These are phyloP conservation scores for Candolleomyces aberdarensis DNA, from an alignment of 768 basidiomycete genomes.

Conservation along the genomic window DNA sequence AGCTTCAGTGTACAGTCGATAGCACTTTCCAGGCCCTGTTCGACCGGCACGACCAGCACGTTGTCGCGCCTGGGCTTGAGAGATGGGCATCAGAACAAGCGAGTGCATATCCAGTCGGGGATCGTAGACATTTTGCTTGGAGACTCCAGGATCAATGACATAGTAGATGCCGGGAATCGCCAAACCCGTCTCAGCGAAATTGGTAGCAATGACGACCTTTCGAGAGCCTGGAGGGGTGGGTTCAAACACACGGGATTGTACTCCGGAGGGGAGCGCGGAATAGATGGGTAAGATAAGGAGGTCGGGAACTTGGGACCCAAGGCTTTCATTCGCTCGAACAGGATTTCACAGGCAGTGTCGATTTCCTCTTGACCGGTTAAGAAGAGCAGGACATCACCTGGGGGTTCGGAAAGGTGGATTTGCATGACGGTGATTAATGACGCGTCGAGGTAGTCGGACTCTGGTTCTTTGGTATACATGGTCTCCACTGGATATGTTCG, in stretches of 20 bases:
- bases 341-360: conserved; percentile 94
- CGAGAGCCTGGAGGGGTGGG: conserved; percentile 97
- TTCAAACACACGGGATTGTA: conserved; percentile 97
- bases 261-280: conserved; percentile 95
- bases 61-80: conserved; percentile 96
- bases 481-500: conserved; percentile 98
- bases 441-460: conserved; percentile 95
- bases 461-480: conserved; percentile 98
- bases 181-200: conserved; percentile 97
- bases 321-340: conserved; percentile 98
- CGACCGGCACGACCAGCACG: conserved; percentile 95
- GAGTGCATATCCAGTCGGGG: conserved; percentile 98
- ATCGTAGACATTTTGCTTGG: conserved; percentile 98
- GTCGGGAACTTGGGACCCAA: conserved; percentile 96
- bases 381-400: conserved; percentile 95
- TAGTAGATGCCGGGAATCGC: conserved; percentile 99
- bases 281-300: conserved; percentile 97
- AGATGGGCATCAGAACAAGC: conserved; percentile 97
- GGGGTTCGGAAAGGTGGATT: conserved; percentile 97
- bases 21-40: conserved; percentile 97
- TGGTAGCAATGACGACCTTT: conserved; percentile 99
- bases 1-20: conserved; percentile 96
- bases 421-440: conserved; percentile 99
- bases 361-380: conserved; percentile 99
- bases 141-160: conserved; percentile 97